Evolutionary conservation across 1,284 basidiomycete genomes (phyloP).

Genomic region (Sphaerobolus stellatus): DNA sequence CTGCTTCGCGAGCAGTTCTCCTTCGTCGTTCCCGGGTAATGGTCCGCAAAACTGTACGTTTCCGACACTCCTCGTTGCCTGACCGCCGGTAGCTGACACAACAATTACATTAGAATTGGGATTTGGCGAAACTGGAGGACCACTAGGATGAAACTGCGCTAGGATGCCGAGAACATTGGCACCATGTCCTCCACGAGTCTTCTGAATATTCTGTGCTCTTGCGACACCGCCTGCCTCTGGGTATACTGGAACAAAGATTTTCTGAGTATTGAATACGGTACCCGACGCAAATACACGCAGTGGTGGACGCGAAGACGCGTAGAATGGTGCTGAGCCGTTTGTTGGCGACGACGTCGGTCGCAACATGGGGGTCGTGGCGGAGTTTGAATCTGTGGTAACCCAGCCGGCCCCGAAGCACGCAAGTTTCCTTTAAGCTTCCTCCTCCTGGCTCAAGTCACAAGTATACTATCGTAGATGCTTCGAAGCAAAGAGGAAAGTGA

Average conservation of each 20-base stretch:
- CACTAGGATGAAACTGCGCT: conserved; percentile 67
- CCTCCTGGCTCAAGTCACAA: too few species aligned
- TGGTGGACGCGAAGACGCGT: conserved; percentile 25
- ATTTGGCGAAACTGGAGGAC: conserved; percentile 28
- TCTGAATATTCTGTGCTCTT: conserved; percentile 68
- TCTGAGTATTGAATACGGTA: conserved; percentile 74
- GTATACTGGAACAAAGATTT: conserved; percentile 57
- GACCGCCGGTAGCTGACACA: neutral
- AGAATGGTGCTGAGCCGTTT: neutral
- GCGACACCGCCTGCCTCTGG: conserved; percentile 57
- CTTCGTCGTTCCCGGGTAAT: conserved; percentile 69
- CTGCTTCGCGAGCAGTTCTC: conserved; percentile 56
- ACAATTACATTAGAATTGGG: neutral
- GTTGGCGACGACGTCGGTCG: conserved; percentile 6
- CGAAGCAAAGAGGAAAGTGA: too few species aligned
- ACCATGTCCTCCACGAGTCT: conserved; percentile 67
- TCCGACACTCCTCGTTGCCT: neutral
- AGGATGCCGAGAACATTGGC: conserved; percentile 67
- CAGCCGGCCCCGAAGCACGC: too few species aligned
- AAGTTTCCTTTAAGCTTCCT: too few species aligned
- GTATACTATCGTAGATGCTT: too few species aligned
- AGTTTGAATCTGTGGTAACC: neutral
- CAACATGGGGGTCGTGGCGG: neutral
- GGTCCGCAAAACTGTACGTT: conserved; percentile 43
- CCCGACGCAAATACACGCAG: conserved; percentile 74